Evolutionary conservation across 2,329 filamentous ascomycete species (phyloP).

Genomic region (Stachybotrys echinatus): DNA sequence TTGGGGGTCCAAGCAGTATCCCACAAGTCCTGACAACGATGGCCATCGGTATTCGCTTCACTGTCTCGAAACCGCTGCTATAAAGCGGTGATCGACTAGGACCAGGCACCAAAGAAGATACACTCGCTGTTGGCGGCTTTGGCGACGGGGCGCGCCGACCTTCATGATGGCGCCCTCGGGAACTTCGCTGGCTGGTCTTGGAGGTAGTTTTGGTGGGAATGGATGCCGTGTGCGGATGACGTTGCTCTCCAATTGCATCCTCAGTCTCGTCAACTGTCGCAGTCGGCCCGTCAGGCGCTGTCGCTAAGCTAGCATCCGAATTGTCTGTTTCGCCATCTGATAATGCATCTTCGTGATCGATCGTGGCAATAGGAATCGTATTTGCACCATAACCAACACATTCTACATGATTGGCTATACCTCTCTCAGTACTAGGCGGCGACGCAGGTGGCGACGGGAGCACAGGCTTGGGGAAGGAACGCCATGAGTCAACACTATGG

Average conservation of each 20-base stretch:
- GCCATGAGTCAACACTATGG: constrained; percentile 48
- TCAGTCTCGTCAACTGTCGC: background rate
- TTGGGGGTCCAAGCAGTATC: constrained; percentile 73
- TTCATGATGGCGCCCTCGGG: no score
- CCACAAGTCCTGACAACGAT: constrained; percentile 74
- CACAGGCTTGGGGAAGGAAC: constrained; percentile 30
- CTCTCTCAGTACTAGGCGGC: no score
- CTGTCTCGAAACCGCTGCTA: constrained; percentile 14
- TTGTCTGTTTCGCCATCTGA: constrained; percentile 15
- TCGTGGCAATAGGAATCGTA: no score
- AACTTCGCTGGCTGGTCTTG: background rate
- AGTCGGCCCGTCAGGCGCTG: constrained; percentile 10
- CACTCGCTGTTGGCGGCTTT: background rate
- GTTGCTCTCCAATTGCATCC: background rate
- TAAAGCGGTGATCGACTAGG: background rate
- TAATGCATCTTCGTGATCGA: constrained; percentile 13
- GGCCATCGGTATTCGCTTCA: constrained; percentile 32
- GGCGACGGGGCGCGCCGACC: background rate
- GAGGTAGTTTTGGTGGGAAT: no score
- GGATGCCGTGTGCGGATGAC: background rate
- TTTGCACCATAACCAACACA: no score
- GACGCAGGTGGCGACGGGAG: constrained; percentile 40
- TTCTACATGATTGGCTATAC: no score
- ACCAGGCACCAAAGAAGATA: background rate
- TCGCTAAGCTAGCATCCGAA: constrained; percentile 19